A percentile compares a stretch with the other conserved stretches of the same genome.
Evolutionary conservation across 257 asterid genomes (phyloP).

Genomic region (Henckelia pumila): DNA sequence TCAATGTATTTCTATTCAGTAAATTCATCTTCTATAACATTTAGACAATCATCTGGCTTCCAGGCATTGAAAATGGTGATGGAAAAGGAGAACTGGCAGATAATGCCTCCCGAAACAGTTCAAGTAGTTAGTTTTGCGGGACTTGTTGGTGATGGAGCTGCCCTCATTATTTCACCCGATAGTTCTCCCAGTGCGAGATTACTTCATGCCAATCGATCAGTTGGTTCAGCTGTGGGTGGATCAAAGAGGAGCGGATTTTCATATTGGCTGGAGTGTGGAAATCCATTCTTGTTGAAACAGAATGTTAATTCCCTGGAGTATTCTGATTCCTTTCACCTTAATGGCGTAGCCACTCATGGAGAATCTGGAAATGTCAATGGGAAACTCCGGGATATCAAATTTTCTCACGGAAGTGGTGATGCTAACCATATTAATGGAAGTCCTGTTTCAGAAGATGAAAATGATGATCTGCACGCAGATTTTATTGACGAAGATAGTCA

Average conservation of each 20-base stretch:
- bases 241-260: constrained; percentile 72
- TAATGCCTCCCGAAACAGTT: constrained; percentile 81
- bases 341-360: constrained; percentile 50
- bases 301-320: constrained; percentile 50
- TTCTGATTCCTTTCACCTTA: constrained; percentile 44
- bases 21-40: constrained; percentile 20
- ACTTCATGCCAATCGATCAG: constrained; percentile 50
- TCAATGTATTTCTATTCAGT: constrained; percentile 22
- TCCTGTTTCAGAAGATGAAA: constrained; percentile 80
- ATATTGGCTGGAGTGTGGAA: constrained; percentile 72
- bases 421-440: constrained; percentile 58
- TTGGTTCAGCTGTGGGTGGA: constrained; percentile 49
- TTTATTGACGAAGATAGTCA: constrained; percentile 99
- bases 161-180: constrained; percentile 71
- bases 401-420: constrained; percentile 40
- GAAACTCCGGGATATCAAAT: constrained; percentile 27
- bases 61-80: constrained; percentile 98
- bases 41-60: constrained; percentile 30
- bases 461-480: constrained; percentile 99
- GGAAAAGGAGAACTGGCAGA: constrained; percentile 96
- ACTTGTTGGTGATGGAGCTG: constrained; percentile 98
- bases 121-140: constrained; percentile 92
- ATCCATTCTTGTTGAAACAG: constrained; percentile 67
- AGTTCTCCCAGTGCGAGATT: constrained; percentile 48
- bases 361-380: constrained; percentile 46